A percentile compares a stretch with the other conserved stretches of the same genome.
Evolutionary conservation across 352 stramenopile genomes (phyloP).

Genomic region (Phytopythium oedochilum): DNA sequence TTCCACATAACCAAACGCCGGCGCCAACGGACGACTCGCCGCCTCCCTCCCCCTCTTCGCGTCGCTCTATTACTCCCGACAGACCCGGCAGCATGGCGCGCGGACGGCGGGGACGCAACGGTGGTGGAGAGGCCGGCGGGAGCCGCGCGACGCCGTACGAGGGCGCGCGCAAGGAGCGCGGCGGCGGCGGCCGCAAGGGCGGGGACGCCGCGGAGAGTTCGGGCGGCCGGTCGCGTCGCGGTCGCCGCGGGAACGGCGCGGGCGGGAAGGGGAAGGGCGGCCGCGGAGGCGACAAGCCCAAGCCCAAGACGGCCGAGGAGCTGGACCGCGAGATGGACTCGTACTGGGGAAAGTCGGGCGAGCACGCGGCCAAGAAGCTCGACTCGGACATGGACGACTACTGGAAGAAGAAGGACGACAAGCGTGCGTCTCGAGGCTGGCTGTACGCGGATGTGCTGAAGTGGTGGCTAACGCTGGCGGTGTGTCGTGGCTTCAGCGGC

Average conservation of each 20-base stretch:
- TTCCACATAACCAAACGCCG: background rate
- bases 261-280: background rate
- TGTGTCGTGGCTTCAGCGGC: constrained; percentile 5
- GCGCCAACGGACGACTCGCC: background rate
- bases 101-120: constrained; percentile 27
- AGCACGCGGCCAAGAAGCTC: constrained; percentile 81
- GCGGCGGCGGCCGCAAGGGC: constrained; percentile 18
- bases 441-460: no score
- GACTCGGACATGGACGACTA: constrained; percentile 86
- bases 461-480: background rate
- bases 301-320: constrained; percentile 72
- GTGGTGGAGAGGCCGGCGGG: constrained; percentile 9
- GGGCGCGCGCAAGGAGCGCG: constrained; percentile 17
- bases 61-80: background rate
- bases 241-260: constrained; percentile 13
- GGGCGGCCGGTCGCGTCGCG: constrained; percentile 10
- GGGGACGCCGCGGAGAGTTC: constrained; percentile 1
- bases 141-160: constrained; percentile 43
- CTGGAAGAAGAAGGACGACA: constrained; percentile 79
- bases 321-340: constrained; percentile 84
- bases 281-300: constrained; percentile 31
- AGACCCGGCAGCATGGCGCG: constrained; percentile 24
- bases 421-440: constrained; percentile 14
- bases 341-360: constrained; percentile 84
- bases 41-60: background rate